phyloP scores from a whole-genome alignment of 768 basidiomycete species.

The Trametes elegans region DNA sequence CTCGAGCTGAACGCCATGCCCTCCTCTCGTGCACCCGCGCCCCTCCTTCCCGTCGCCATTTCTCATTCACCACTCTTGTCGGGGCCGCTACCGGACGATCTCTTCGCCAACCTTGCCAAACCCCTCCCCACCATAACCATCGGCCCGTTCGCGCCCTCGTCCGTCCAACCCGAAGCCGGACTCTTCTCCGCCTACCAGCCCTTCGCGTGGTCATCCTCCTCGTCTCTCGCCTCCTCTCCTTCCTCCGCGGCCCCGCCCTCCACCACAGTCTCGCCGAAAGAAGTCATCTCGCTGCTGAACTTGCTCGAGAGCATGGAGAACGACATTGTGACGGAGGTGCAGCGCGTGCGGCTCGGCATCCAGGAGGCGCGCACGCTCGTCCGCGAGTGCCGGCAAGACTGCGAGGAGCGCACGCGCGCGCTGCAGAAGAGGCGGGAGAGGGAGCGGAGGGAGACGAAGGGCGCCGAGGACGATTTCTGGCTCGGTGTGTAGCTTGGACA shows the following conservation, averaged over 20 bases:
- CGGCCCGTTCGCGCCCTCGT: background rate
- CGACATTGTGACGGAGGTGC: slow-evolving; percentile 31
- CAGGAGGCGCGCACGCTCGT: slow-evolving; percentile 25
- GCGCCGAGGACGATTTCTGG: slow-evolving; percentile 28
- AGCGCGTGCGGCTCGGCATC: slow-evolving; percentile 28
- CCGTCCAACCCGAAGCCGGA: background rate
- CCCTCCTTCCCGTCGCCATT: slow-evolving; percentile 28
- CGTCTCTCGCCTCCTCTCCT: background rate
- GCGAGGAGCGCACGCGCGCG: slow-evolving; percentile 4
- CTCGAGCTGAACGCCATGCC: background rate
- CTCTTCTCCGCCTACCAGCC: background rate
- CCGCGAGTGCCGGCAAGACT: slow-evolving; percentile 20
- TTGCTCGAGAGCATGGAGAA: slow-evolving; percentile 36
- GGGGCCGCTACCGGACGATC: slow-evolving; percentile 17
- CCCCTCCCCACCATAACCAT: slow-evolving; percentile 17
- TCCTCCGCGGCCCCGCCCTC: slow-evolving; percentile 5
- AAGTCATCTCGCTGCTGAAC: slow-evolving; percentile 32
- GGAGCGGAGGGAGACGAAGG: slow-evolving; percentile 25
- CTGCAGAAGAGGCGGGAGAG: slow-evolving; percentile 14
- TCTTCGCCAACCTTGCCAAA: slow-evolving; percentile 19
- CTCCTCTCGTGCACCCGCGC: slow-evolving; percentile 16
- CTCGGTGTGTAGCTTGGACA: slow-evolving; percentile 15
- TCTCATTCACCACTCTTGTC: slow-evolving; percentile 33
- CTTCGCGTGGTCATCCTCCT: background rate
- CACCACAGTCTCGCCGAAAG: slow-evolving; percentile 24